Conservation (phyloP, 768 basidiomycete genomes). For the Tricholoma saponaceum region DNA sequence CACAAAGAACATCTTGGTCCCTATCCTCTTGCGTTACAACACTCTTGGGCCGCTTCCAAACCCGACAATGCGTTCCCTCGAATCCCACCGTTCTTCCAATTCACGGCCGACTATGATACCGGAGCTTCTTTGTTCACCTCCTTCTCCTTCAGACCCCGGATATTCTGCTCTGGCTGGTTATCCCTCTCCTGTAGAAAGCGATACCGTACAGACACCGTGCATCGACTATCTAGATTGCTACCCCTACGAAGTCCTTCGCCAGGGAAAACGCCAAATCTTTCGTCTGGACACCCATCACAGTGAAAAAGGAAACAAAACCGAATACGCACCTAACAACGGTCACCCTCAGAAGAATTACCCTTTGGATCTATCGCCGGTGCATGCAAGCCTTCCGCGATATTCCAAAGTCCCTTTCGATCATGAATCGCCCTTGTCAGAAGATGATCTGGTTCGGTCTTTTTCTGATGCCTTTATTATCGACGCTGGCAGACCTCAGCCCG, state of each 20-base stretch:
- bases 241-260: background rate
- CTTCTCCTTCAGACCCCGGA: conserved; percentile 22
- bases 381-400: conserved; percentile 5
- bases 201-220: conserved; percentile 37
- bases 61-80: conserved; percentile 15
- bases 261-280: background rate
- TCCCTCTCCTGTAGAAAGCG: conserved; percentile 33
- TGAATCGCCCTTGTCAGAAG: conserved; percentile 7
- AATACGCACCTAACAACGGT: background rate
- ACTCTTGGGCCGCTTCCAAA: background rate
- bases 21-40: conserved; percentile 11
- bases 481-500: background rate
- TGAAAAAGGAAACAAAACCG: background rate
- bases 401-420: conserved; percentile 7
- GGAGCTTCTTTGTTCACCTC: conserved; percentile 24
- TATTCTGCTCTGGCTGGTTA: conserved; percentile 27
- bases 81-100: conserved; percentile 15
- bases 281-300: background rate
- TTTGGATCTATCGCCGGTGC: background rate
- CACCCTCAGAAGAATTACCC: background rate
- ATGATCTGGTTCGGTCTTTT: conserved; percentile 9
- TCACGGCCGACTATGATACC: conserved; percentile 21
- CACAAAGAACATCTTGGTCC: conserved; percentile 13
- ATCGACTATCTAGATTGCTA: conserved; percentile 25
- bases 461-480: conserved; percentile 6